Conservation (phyloP, 1,139 yeast species). For the Wickerhamiella infanticola region DNA sequence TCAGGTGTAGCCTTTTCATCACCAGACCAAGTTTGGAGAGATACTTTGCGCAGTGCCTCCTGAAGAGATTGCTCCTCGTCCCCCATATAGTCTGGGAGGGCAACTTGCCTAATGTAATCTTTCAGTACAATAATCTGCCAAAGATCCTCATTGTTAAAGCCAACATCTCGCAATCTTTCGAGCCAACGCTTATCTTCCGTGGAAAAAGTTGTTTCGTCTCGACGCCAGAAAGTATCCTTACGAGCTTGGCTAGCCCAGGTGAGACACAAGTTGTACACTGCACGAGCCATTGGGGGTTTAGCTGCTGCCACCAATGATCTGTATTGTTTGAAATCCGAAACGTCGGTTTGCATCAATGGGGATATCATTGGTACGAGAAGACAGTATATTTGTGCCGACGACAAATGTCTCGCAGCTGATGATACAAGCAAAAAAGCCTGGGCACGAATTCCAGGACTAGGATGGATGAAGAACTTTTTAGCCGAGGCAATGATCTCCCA, state of each 20-base stretch:
- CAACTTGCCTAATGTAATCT: conserved; percentile 50
- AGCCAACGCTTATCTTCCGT: conserved; percentile 65
- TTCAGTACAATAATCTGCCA: conserved; percentile 60
- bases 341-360: conserved; percentile 62
- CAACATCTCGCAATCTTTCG: conserved; percentile 49
- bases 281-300: conserved; percentile 49
- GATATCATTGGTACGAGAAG: conserved; percentile 69
- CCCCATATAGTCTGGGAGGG: conserved; percentile 22
- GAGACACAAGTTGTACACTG: conserved; percentile 48
- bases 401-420: conserved; percentile 44
- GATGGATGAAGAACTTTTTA: conserved; percentile 52
- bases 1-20: conserved; percentile 30
- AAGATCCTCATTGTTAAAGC: conserved; percentile 51
- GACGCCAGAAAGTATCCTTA: conserved; percentile 66
- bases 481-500: conserved; percentile 38
- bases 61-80: conserved; percentile 20
- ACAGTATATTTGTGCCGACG: conserved; percentile 70
- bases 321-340: conserved; percentile 50
- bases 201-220: conserved; percentile 12
- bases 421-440: conserved; percentile 47
- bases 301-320: conserved; percentile 43
- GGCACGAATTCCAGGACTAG: conserved; percentile 75
- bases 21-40: conserved; percentile 55
- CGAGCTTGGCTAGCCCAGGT: conserved; percentile 59
- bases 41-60: conserved; percentile 16